Base-by-base conservation (phyloP, 129 eudicot genomes). In the Chrysanthemum lavandulifolium region DNA sequence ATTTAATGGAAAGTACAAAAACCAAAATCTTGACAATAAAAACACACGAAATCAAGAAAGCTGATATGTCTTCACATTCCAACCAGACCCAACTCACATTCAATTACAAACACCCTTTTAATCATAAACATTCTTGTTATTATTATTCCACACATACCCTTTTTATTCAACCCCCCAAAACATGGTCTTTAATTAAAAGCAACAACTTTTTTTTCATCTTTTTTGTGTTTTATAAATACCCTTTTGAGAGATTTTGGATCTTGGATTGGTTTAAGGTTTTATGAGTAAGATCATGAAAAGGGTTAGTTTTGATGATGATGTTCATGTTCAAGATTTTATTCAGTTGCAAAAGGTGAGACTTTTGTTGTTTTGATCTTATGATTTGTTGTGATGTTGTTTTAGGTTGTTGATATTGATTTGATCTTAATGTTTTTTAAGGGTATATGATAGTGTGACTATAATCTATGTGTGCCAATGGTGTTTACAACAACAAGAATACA, bases 311-410 rank as follows among this genome's bases (percentile, higher is more conserved):
- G 82, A 71, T 78, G 86, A 82, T 69, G 76, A 63, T 48, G 83
- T 19, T 19, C 21, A 82, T 77, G 56, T 86, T 78, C 96, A 89
- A 64, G 96, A 86, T 43, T 89, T 68, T 61, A 64, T 75, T 11
- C 89, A 89, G 10, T 57, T 89, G 76, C 80, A 86, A 11, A 82
- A 80, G 86, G 96, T 89, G 51, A 61, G 0, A 3, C 77, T 65
- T 52, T 3, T 52, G 27, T 18, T 70, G 47, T 48, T 12, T 45
- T 19, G 63, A 27, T 73, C 5, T 73, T 49, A 23, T 48, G 77
- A 8, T 79, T 43, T 76, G 1, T 77, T 69, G 53, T 69, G 75
- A 56, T 36, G 6, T 56, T 10, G 10, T 56, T 56, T 56, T 11
- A 19, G 23, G 57, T 43, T 56, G 23, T 56, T 56, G 10, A 56